Percentiles rank a stretch among this genome's conserved stretches.
These are phyloP conservation scores for Arbutus unedo DNA, from an alignment of 148 eudicot genomes.

Conservation along the genomic window DNA sequence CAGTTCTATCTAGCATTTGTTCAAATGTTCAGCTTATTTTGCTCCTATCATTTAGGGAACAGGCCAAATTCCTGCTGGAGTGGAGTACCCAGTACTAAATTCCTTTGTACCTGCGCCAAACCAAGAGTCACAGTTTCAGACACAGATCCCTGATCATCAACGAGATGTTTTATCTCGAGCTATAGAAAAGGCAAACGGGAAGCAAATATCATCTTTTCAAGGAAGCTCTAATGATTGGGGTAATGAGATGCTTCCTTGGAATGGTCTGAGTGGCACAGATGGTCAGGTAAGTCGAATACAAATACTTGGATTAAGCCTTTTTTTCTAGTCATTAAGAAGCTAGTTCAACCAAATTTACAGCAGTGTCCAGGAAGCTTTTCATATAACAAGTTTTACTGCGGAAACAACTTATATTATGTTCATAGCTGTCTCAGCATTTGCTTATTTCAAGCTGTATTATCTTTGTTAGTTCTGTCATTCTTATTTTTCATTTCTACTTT, in stretches of 20 bases:
- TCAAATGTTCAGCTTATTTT: not conserved
- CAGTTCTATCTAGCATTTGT: not conserved
- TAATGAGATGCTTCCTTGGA: slow-evolving; percentile 14
- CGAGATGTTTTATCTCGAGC: slow-evolving; percentile 23
- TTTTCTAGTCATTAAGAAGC: not conserved
- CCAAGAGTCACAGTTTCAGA: not conserved
- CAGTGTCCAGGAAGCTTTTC: not conserved
- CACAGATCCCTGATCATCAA: slow-evolving; percentile 3
- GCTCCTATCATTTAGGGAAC: slow-evolving; percentile 24
- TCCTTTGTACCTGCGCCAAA: slow-evolving; percentile 7
- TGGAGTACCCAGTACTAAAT: slow-evolving; percentile 21
- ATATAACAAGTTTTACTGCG: not conserved
- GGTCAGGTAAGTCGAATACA: slow-evolving; percentile 24
- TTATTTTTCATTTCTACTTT: not conserved
- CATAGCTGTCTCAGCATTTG: not conserved
- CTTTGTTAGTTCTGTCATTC: not conserved
- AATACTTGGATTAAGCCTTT: not conserved
- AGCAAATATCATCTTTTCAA: slow-evolving; percentile 10
- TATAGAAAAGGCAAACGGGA: slow-evolving; percentile 13
- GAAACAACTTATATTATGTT: not conserved
- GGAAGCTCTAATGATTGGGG: not conserved
- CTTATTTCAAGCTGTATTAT: too few species aligned
- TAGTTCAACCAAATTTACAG: not conserved
- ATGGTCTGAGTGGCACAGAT: slow-evolving; percentile 10
- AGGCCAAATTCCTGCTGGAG: slow-evolving; percentile 14